Percentiles rank a stretch among this genome's conserved stretches.
Evolutionary conservation across 2,329 filamentous ascomycete genomes (phyloP).

Genomic region (Botryotinia narcissicola): DNA sequence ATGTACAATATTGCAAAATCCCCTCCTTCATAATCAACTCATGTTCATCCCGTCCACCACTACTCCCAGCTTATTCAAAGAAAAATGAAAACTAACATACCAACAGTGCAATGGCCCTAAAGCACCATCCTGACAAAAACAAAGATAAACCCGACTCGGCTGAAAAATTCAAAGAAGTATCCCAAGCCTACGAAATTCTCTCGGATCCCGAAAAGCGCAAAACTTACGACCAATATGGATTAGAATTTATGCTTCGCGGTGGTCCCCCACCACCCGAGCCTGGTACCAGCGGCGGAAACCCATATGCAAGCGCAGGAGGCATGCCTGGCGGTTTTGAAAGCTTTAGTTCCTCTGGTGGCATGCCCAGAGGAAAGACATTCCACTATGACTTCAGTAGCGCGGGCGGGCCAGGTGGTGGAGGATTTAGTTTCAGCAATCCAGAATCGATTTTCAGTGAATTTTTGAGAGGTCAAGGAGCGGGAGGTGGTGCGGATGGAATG

Average conservation of each 20-base stretch:
- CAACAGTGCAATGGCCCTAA: slow-evolving; percentile 77
- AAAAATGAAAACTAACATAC: slow-evolving; percentile 22
- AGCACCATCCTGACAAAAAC: slow-evolving; percentile 98
- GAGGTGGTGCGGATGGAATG: slow-evolving; percentile 45
- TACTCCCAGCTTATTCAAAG: not conserved
- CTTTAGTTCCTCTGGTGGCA: slow-evolving; percentile 44
- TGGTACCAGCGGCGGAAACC: slow-evolving; percentile 54
- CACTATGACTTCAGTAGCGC: slow-evolving; percentile 49
- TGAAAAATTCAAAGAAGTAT: slow-evolving; percentile 98
- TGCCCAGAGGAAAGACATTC: slow-evolving; percentile 52
- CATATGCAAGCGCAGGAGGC: slow-evolving; percentile 57
- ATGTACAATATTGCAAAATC: slow-evolving; percentile 40
- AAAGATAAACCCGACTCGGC: slow-evolving; percentile 79
- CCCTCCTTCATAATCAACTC: not conserved
- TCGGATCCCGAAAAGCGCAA: slow-evolving; percentile 97
- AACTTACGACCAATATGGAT: slow-evolving; percentile 89
- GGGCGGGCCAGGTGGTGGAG: slow-evolving; percentile 47
- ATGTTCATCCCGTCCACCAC: not conserved
- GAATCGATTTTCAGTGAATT: slow-evolving; percentile 86
- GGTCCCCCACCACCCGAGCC: slow-evolving; percentile 65
- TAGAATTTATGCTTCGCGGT: slow-evolving; percentile 86
- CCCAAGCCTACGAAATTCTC: slow-evolving; percentile 96
- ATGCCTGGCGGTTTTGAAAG: slow-evolving; percentile 55
- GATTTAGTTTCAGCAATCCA: slow-evolving; percentile 82
- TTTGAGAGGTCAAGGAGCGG: slow-evolving; percentile 56